A percentile compares a stretch with the other conserved stretches of the same genome.
Evolutionary conservation across 441 rosid genomes (phyloP).

Genomic region (Euphorbia schlechtendalii): DNA sequence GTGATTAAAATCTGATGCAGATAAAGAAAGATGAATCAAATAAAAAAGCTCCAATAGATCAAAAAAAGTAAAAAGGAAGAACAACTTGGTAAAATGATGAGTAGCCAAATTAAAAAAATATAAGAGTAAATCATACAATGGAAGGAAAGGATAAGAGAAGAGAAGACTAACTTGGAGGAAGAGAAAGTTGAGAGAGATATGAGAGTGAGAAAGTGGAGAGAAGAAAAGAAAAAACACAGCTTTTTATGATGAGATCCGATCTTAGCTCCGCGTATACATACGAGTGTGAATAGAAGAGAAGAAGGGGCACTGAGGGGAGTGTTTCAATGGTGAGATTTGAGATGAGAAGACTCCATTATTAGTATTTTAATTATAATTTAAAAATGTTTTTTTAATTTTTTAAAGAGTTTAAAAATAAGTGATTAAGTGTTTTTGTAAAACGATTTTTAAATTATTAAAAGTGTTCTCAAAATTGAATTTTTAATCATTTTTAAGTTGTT

Average conservation of each 20-base stretch:
- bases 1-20: background rate
- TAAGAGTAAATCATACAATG: background rate
- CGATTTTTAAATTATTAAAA: too few relatives aligned
- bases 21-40: background rate
- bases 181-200: conserved; percentile 9
- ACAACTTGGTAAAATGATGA: background rate
- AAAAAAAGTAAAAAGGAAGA: background rate
- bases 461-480: too few relatives aligned
- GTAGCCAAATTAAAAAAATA: background rate
- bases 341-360: background rate
- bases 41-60: background rate
- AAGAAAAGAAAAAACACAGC: too few relatives aligned
- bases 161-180: background rate
- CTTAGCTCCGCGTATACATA: background rate
- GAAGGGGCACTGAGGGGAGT: background rate
- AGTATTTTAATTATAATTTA: too few relatives aligned
- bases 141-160: too few relatives aligned
- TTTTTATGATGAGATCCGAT: conserved; percentile 11
- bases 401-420: too few relatives aligned
- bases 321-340: background rate
- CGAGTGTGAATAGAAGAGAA: background rate
- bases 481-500: too few relatives aligned
- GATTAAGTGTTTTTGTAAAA: too few relatives aligned
- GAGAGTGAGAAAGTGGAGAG: conserved; percentile 6
- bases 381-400: too few relatives aligned